These are phyloP conservation scores for Ascochyta lentis DNA, from an alignment of 2,329 filamentous ascomycete species.

Conservation along the genomic window DNA sequence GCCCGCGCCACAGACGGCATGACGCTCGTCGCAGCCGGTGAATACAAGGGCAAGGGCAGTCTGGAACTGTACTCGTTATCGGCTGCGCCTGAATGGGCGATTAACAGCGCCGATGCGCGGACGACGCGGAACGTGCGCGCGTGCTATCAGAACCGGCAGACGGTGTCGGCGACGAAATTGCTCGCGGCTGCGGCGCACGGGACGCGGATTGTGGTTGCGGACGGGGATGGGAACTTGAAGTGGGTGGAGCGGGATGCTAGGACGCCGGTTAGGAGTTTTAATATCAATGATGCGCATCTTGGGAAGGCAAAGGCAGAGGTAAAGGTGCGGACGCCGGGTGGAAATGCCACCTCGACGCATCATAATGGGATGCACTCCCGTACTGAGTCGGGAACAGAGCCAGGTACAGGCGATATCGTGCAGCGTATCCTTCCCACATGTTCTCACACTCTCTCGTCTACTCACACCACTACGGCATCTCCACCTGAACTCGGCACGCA, in stretches of 20 bases:
- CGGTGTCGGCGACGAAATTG: slow-evolving; percentile 79
- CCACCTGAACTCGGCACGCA: slow-evolving; percentile 53
- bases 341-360: no score
- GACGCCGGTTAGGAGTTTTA: slow-evolving; percentile 61
- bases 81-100: slow-evolving; percentile 39
- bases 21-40: slow-evolving; percentile 81
- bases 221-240: slow-evolving; percentile 82
- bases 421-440: slow-evolving; percentile 74
- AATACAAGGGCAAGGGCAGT: slow-evolving; percentile 90
- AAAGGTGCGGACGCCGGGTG: no score
- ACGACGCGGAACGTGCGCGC: slow-evolving; percentile 53
- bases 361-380: no score
- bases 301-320: no score
- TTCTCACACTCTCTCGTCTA: slow-evolving; percentile 37
- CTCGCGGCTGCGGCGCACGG: slow-evolving; percentile 84
- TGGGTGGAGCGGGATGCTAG: slow-evolving; percentile 89
- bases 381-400: neutral
- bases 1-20: slow-evolving; percentile 64
- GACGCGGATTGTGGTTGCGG: slow-evolving; percentile 79
- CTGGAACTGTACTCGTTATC: slow-evolving; percentile 82
- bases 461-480: neutral
- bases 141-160: slow-evolving; percentile 73
- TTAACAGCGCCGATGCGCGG: slow-evolving; percentile 38
- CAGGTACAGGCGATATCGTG: slow-evolving; percentile 67
- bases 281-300: slow-evolving; percentile 57